Evolutionary conservation across 2,329 filamentous ascomycete species (phyloP).

Genomic region (Metarhizium guizhouense): DNA sequence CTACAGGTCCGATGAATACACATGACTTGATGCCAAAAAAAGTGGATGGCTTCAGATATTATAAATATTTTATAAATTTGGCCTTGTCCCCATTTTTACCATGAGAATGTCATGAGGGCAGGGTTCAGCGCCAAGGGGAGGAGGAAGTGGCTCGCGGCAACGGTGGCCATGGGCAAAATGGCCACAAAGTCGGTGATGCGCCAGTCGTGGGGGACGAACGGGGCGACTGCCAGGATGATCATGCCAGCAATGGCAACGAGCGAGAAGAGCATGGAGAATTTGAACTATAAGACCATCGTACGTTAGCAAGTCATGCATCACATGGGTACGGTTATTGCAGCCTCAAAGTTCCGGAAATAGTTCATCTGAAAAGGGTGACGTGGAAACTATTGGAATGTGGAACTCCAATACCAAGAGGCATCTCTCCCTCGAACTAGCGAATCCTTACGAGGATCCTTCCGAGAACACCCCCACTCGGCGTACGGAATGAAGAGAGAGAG

Average conservation of each 20-base stretch:
- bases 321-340: background rate
- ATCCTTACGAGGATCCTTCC: background rate
- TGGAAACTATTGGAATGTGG: background rate
- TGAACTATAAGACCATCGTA: constrained; percentile 45
- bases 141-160: constrained; percentile 60
- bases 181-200: constrained; percentile 63
- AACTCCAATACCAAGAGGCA: background rate
- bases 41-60: no score
- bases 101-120: constrained; percentile 73
- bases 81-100: constrained; percentile 34
- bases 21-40: no score
- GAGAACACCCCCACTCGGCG: background rate
- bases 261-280: constrained; percentile 58
- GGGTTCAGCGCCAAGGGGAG: constrained; percentile 67
- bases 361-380: no score
- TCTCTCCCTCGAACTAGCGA: background rate
- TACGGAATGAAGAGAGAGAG: background rate
- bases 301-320: constrained; percentile 10
- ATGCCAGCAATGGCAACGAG: constrained; percentile 50
- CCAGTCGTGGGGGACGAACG: constrained; percentile 58
- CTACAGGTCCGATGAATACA: background rate
- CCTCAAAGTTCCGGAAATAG: background rate
- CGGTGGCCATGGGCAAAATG: constrained; percentile 65
- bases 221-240: constrained; percentile 52
- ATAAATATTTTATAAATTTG: no score